Conservation (phyloP, 768 basidiomycete species). For the Psilocybe subaeruginosa region DNA sequence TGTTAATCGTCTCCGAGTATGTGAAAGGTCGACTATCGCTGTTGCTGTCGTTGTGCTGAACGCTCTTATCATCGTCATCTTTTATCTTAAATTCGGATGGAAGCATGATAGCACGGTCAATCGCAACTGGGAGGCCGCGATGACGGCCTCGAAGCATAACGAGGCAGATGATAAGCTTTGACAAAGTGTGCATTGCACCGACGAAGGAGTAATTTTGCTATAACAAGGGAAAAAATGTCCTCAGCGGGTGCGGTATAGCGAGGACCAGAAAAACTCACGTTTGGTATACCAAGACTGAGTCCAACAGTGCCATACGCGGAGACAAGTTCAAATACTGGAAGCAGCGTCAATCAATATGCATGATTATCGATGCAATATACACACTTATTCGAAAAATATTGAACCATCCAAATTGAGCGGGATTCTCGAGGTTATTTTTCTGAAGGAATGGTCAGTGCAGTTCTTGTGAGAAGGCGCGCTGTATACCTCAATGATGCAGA, state of each 20-base stretch:
- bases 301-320: slow-evolving; percentile 92
- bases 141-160: slow-evolving; percentile 97
- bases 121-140: slow-evolving; percentile 85
- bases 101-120: slow-evolving; percentile 85
- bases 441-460: slow-evolving; percentile 24
- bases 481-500: slow-evolving; percentile 91
- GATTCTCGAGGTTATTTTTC: slow-evolving; percentile 61
- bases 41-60: background rate
- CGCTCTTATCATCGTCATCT: slow-evolving; percentile 20
- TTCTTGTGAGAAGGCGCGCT: background rate
- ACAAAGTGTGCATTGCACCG: slow-evolving; percentile 77
- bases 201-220: slow-evolving; percentile 83
- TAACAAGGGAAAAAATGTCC: background rate
- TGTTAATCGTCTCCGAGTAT: slow-evolving; percentile 20
- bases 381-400: slow-evolving; percentile 80
- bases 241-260: background rate
- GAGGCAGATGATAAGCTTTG: slow-evolving; percentile 82
- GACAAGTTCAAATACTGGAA: slow-evolving; percentile 80
- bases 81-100: slow-evolving; percentile 61
- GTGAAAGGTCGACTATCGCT: slow-evolving; percentile 7
- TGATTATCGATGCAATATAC: slow-evolving; percentile 25
- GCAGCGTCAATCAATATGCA: background rate
- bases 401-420: slow-evolving; percentile 67
- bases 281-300: slow-evolving; percentile 85
- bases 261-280: slow-evolving; percentile 45